Evolutionary conservation across 805 yeast species (phyloP), one percentile per base, ranked within the genome.

Genomic region (Diddensiella santjacobensis): DNA sequence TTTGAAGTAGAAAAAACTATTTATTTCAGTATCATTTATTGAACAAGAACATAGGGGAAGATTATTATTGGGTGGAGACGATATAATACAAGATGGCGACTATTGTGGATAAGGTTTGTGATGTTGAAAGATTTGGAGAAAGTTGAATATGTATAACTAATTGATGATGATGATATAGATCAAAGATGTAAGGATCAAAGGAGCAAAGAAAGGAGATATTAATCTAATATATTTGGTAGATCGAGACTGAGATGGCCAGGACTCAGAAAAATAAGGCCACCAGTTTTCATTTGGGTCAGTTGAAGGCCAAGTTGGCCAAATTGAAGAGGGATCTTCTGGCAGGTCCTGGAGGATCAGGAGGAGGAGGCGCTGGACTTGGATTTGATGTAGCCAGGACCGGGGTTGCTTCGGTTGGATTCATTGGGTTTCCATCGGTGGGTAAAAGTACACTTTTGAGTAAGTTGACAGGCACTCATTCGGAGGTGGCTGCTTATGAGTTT

Each of bases 311-410:
- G 64, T 72, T 93, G 2, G 99, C 99, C 47, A 90, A 91, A 65
- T 75, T 93, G 59, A 87, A 95, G 73, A 81, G 97, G 65, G 99
- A 93, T 64, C 75, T 93, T 47, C 74, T 93, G 53, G 79, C 86
- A 2, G 84, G 84, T 44, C 71, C 83, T 0, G 66, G 80, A 11
- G 79, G 87, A 17, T 74, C 85, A 36, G 78, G 89, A 35, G 96
- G 96, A 30, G 96, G 96, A 50, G 95, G 93, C 49, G 87, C 79
- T 18, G 97, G 98, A 55, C 80, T 78, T 19, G 99, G 99, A 4
- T 93, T 93, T 69, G 99, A 93, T 71, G 98, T 93, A 40, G 96
- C 96, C n/a, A 81, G 96, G 67, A 91, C 97, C 0, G 99, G 99
- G 70, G 96, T 87, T 11, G 97, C 96, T 2, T 81, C 96, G 5